Base-by-base conservation (phyloP, 352 stramenopile species). In the Phytophthora hibernalis region DNA sequence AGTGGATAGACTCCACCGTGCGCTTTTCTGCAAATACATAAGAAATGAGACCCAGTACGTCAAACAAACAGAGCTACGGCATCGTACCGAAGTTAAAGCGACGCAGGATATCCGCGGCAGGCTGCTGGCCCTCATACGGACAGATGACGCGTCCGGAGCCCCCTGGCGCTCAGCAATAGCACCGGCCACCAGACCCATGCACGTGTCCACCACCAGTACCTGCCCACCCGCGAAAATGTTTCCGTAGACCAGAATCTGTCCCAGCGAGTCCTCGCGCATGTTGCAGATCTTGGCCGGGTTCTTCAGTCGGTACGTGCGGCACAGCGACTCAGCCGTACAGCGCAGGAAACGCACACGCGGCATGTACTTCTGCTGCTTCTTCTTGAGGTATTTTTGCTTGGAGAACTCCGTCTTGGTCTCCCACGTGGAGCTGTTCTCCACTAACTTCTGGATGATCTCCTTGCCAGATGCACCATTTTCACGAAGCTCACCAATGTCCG, bases 321-420 rank as follows among this genome's bases (percentile, higher is more conserved):
- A 98, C 2, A 98, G 78, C 37, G 91, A 93, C 55, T 89, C 77
- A n/a, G 88, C 84, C 30, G 92, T 98, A 65, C 93, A 97, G 28
- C 90, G 82, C 50, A 95, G 66, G 65, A 93, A 87, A 21, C 85
- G 83, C 63, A 96, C 87, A 50, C 87, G 87, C 2, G 87, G 87
- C 84, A 96, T 96, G 75, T 95, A 96, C 73, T 97, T 97, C 62
- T 95, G 80, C 76, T 98, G 93, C 79, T 99, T 99, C 65, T 96
- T 95, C 61, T 93, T 95, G 45, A 98, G 88, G 76, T 98, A 99
- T 63, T 99, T 99, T 63, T 97, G 93, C 77, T 98, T 97, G 54
- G 91, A 97, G 52, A 98, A 99, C 53, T 97, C 91, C 2, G 95
- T 98, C 79, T 98, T 98, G 65, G 85, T 80, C 35, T 94, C 79